A percentile compares a stretch with the other conserved stretches of the same genome.
phyloP scores from a whole-genome alignment of 257 asterid species.

The Ligustrum vulgare region DNA sequence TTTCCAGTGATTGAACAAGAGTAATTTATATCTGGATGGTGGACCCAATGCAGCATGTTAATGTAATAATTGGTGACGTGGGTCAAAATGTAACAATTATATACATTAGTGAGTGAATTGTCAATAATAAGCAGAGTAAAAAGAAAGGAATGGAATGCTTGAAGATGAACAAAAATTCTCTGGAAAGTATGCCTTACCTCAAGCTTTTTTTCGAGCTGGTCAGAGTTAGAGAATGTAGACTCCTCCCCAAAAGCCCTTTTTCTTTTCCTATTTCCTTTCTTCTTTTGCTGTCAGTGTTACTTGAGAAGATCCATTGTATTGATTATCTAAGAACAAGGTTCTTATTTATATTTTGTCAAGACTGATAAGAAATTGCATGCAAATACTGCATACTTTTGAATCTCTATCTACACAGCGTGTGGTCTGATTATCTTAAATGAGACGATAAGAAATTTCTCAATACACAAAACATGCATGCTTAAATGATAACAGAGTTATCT shows the following conservation, averaged over 20 bases:
- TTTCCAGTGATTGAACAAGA: not conserved
- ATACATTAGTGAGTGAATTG: not conserved
- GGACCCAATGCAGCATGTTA: not conserved
- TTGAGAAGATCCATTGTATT: slow-evolving; percentile 10
- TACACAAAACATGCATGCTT: slow-evolving; percentile 14
- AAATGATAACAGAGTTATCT: slow-evolving; percentile 14
- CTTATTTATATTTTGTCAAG: slow-evolving; percentile 17
- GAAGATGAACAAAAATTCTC: not conserved
- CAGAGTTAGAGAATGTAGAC: not conserved
- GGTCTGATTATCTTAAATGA: slow-evolving; percentile 12
- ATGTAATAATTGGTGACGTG: not conserved
- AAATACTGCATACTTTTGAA: slow-evolving; percentile 6
- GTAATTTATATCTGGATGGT: not conserved
- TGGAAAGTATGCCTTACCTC: not conserved
- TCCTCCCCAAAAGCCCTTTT: not conserved
- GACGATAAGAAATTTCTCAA: slow-evolving; percentile 14
- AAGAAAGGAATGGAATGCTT: not conserved
- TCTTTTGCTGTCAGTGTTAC: not conserved
- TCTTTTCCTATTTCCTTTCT: not conserved
- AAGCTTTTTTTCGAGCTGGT: not conserved
- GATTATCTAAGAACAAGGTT: slow-evolving; percentile 15
- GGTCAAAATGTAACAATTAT: not conserved
- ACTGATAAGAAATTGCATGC: slow-evolving; percentile 7
- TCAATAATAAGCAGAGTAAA: not conserved
- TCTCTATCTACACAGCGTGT: not conserved